Conservation (phyloP, 2,329 filamentous ascomycete species). For the Chalaropsis ovoidea region DNA sequence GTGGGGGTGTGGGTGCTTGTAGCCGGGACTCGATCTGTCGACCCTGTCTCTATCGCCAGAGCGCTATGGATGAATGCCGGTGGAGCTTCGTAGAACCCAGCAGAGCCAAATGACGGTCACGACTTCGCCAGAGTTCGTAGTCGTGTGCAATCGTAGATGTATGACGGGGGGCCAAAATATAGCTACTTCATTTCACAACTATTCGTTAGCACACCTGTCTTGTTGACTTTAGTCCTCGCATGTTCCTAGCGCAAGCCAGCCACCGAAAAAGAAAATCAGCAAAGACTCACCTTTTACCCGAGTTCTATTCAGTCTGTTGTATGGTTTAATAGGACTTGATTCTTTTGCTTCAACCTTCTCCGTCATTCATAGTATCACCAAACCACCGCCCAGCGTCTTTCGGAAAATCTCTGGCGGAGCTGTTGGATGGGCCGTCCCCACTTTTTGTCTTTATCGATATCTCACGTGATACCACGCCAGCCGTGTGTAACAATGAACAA, state of each 20-base stretch:
- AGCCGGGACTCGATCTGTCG: neutral
- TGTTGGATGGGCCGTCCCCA: neutral
- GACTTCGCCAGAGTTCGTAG: too few relatives aligned
- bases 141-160: neutral
- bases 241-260: too few relatives aligned
- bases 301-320: too few relatives aligned
- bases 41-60: neutral
- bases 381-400: neutral
- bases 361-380: neutral
- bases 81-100: neutral
- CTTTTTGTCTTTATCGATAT: constrained; percentile 9
- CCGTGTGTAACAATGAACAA: neutral
- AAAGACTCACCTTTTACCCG: too few relatives aligned
- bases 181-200: neutral
- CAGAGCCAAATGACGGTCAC: neutral
- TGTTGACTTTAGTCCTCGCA: neutral
- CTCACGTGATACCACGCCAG: constrained; percentile 13
- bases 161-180: neutral
- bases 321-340: too few relatives aligned
- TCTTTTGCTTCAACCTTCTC: neutral
- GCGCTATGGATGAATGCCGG: neutral
- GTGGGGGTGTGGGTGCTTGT: neutral
- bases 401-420: constrained; percentile 20
- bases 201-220: neutral
- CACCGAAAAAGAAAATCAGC: too few relatives aligned